Conservation (phyloP, 177 flowering plant genomes). For the Vitis hybrid region DNA sequence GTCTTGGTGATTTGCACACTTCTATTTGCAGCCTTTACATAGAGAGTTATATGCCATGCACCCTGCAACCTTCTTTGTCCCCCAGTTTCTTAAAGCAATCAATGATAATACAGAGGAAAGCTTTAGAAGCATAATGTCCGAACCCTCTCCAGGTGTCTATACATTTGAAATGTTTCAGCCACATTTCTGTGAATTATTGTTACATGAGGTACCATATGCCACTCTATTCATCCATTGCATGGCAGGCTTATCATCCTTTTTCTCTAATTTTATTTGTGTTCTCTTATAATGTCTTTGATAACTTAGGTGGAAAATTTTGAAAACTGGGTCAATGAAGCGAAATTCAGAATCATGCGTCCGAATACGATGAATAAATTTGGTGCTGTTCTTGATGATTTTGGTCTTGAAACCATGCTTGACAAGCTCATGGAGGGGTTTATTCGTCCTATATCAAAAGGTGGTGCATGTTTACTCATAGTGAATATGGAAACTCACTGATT, state of each 20-base stretch:
- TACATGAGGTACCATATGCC: constrained; percentile 64
- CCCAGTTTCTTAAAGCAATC: constrained; percentile 82
- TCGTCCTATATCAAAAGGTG: constrained; percentile 82
- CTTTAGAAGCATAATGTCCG: constrained; percentile 69
- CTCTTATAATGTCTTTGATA: constrained; percentile 36
- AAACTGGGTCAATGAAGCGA: constrained; percentile 79
- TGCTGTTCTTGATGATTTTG: constrained; percentile 98
- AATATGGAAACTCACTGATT: too few species aligned
- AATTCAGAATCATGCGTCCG: constrained; percentile 85
- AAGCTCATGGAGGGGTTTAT: constrained; percentile 77
- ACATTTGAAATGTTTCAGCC: constrained; percentile 89
- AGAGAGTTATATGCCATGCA: constrained; percentile 63
- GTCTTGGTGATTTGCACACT: not conserved
- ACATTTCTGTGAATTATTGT: constrained; percentile 64
- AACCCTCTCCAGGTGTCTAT: constrained; percentile 81
- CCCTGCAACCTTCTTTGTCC: constrained; percentile 64
- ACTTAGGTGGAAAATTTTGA: constrained; percentile 85
- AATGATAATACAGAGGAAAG: constrained; percentile 67
- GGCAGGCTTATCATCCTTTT: constrained; percentile 6
- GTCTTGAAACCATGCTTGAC: constrained; percentile 85
- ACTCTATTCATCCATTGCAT: constrained; percentile 9
- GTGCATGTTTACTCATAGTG: too few species aligned
- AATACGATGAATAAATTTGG: constrained; percentile 97
- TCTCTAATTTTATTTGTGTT: constrained; percentile 17
- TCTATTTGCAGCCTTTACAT: constrained; percentile 66